A percentile compares a stretch with the other conserved stretches of the same genome.
Evolutionary conservation across 2,329 filamentous ascomycete species (phyloP).

Genomic region (Fusarium albosuccineum): DNA sequence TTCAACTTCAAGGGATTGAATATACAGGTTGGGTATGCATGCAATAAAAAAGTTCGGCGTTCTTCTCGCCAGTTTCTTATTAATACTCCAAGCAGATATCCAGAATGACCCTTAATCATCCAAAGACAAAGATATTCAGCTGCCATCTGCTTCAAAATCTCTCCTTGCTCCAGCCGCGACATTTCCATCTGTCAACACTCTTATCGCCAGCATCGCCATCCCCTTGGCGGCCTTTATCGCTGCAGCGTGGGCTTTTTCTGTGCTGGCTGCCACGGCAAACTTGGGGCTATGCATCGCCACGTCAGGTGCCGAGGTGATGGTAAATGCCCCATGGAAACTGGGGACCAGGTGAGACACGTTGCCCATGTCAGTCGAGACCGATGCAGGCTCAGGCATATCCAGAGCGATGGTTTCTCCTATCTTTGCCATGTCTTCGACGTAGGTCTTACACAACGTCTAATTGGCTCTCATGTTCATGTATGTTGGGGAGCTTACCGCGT

Average conservation of each 20-base stretch:
- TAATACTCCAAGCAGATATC: too few species aligned
- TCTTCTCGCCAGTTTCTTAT: too few species aligned
- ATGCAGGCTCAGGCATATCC: conserved; percentile 32
- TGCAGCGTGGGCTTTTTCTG: conserved; percentile 54
- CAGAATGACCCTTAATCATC: too few species aligned
- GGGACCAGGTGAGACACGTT: conserved; percentile 64
- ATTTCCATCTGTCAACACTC: conserved; percentile 46
- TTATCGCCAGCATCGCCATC: conserved; percentile 54
- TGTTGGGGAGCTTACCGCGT: background rate
- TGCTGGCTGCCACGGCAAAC: conserved; percentile 60
- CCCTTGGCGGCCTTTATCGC: conserved; percentile 60
- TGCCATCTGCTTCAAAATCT: conserved; percentile 11
- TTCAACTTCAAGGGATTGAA: too few species aligned
- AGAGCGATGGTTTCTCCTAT: conserved; percentile 53
- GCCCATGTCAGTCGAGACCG: conserved; percentile 63
- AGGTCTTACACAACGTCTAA: conserved; percentile 57
- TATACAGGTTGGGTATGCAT: too few species aligned
- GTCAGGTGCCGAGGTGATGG: conserved; percentile 49
- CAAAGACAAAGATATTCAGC: too few species aligned
- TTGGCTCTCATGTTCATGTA: conserved; percentile 63
- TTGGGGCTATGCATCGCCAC: conserved; percentile 55
- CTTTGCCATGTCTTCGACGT: conserved; percentile 58
- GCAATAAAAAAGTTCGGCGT: too few species aligned
- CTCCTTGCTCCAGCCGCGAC: too few species aligned
- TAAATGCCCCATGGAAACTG: conserved; percentile 63